Base-by-base conservation (phyloP, 306 rosid species). In the Medicago ruthenica region DNA sequence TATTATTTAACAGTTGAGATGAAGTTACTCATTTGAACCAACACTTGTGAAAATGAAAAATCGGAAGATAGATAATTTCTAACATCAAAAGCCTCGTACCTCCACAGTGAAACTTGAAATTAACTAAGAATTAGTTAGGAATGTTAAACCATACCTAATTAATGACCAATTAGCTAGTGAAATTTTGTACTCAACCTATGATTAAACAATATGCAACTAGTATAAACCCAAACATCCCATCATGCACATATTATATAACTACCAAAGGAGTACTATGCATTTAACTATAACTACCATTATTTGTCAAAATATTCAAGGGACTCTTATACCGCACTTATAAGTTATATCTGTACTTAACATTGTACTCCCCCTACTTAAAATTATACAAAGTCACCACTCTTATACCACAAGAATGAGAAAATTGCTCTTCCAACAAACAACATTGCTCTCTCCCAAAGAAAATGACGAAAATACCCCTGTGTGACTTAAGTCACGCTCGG, bases 261-360 rank as follows among this genome's bases (percentile, higher is more conserved):
- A n/a, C n/a, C n/a, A n/a, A n/a, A n/a, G n/a, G n/a, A n/a, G n/a
- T n/a, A n/a, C n/a, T n/a, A n/a, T n/a, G n/a, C 67, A 62, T 62
- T 16, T 77, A 78, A 75, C 48, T 70, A 57, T 24, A 57, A 63
- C 78, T 78, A 73, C 80, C 54, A 67, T 53, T 59, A 72, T 76
- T 81, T 73, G 81, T 81, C 69, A 79, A 82, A 53, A 76, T 48
- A 77, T 78, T 79, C 21, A 68, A 53, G 3, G 72, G 79, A 79
- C 80, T 42, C n/a, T n/a, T n/a, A n/a, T n/a, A n/a, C n/a, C n/a
- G n/a, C n/a, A n/a, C n/a, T n/a, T n/a, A n/a, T n/a, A n/a, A n/a
- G n/a, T n/a, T n/a, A n/a, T n/a, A n/a, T n/a, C n/a, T n/a, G n/a
- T n/a, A n/a, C n/a, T n/a, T n/a, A n/a, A n/a, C n/a, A n/a, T n/a